These are phyloP conservation scores for Astrothelium macrocarpum DNA, from an alignment of 495 filamentous ascomycete species.

Conservation along the genomic window DNA sequence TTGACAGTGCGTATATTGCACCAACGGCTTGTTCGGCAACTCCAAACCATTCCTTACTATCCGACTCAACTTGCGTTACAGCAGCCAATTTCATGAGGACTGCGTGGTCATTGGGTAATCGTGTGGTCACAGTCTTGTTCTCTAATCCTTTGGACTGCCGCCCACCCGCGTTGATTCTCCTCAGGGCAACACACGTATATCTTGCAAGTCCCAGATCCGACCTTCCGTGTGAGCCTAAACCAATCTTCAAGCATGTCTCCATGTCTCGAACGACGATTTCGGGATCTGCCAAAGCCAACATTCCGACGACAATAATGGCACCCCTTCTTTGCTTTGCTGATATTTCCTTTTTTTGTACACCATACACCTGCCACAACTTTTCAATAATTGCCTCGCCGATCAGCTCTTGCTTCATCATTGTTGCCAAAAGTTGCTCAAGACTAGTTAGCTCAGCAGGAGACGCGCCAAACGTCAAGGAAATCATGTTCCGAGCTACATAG, in stretches of 20 bases:
- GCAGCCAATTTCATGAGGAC: conserved; percentile 69
- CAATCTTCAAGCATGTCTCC: conserved; percentile 85
- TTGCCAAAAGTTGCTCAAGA: conserved; percentile 84
- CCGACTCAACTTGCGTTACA: conserved; percentile 70
- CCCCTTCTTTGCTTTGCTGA: conserved; percentile 86
- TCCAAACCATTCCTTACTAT: conserved; percentile 91
- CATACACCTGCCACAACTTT: conserved; percentile 97
- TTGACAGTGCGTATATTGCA: conserved; percentile 89
- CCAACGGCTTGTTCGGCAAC: conserved; percentile 96
- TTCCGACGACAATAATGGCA: conserved; percentile 91
- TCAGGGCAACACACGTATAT: conserved; percentile 86
- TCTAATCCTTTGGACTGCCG: conserved; percentile 42
- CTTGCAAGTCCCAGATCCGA: conserved; percentile 80
- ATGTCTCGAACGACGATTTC: conserved; percentile 90
- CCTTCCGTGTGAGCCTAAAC: conserved; percentile 69
- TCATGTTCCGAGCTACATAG: conserved; percentile 97
- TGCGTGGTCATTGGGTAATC: conserved; percentile 85
- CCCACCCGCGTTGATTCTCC: conserved; percentile 67
- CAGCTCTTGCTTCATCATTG: conserved; percentile 91
- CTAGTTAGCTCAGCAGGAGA: conserved; percentile 92
- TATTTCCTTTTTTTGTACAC: conserved; percentile 85
- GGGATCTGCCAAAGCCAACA: conserved; percentile 87
- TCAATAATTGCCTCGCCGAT: conserved; percentile 77
- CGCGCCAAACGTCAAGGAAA: conserved; percentile 90
- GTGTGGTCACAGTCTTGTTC: conserved; percentile 54